A percentile compares a stretch with the other conserved stretches of the same genome.
phyloP scores from a whole-genome alignment of 495 filamentous ascomycete genomes.

The Parathielavia appendiculata region DNA sequence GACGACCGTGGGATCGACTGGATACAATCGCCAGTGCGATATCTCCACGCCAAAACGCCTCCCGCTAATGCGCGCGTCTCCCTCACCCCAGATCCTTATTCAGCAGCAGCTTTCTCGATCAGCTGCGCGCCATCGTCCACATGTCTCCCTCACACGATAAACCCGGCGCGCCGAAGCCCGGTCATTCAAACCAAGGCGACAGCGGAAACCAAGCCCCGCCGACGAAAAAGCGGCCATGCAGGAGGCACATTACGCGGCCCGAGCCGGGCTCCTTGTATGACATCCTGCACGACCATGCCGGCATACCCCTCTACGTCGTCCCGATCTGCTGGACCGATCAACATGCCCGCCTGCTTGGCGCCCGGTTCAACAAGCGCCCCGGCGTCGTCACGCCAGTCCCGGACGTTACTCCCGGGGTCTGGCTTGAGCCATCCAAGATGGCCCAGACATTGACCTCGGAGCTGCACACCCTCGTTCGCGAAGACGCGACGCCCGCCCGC shows the following conservation, averaged over 20 bases:
- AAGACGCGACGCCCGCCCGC: slow-evolving; percentile 3
- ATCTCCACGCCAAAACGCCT: not conserved
- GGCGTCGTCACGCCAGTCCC: slow-evolving; percentile 33
- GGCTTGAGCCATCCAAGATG: slow-evolving; percentile 26
- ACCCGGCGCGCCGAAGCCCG: slow-evolving; percentile 10
- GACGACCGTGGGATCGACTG: slow-evolving; percentile 1
- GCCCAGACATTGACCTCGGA: slow-evolving; percentile 27
- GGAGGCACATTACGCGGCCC: slow-evolving; percentile 27
- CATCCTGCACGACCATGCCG: slow-evolving; percentile 42
- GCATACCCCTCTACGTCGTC: slow-evolving; percentile 35
- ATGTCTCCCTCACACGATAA: slow-evolving; percentile 29
- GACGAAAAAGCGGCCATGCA: slow-evolving; percentile 5
- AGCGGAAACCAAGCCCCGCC: not conserved
- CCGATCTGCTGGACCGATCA: slow-evolving; percentile 47
- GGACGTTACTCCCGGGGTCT: slow-evolving; percentile 13
- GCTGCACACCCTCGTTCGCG: slow-evolving; percentile 32
- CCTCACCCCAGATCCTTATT: slow-evolving; percentile 25
- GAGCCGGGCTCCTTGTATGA: slow-evolving; percentile 44
- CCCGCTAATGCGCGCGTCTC: slow-evolving; percentile 14
- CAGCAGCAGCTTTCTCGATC: slow-evolving; percentile 29
- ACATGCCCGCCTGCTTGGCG: slow-evolving; percentile 38
- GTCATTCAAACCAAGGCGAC: slow-evolving; percentile 4
- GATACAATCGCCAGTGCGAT: not conserved
- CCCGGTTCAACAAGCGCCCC: slow-evolving; percentile 33
- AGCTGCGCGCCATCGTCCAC: slow-evolving; percentile 31